Conservation (phyloP, 2,329 filamentous ascomycete species). For the Diaporthe sp. region DNA sequence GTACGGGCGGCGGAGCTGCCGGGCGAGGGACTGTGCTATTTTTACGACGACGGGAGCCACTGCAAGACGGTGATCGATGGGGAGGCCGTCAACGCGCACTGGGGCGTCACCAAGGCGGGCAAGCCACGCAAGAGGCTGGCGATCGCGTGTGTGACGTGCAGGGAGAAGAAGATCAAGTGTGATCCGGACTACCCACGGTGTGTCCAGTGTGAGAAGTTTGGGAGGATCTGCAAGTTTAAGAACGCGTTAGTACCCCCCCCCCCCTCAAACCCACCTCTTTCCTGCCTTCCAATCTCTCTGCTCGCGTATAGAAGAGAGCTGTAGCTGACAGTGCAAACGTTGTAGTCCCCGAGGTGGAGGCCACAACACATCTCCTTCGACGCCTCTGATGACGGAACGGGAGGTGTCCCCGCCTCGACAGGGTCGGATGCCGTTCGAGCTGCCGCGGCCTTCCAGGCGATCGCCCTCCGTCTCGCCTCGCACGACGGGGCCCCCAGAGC, state of each 20-base stretch:
- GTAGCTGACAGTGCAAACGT: constrained; percentile 22
- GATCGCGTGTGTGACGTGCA: constrained; percentile 92
- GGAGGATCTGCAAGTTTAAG: constrained; percentile 86
- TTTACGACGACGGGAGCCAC: constrained; percentile 87
- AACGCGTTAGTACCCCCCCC: constrained; percentile 80
- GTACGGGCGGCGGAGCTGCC: constrained; percentile 76
- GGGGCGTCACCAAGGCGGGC: constrained; percentile 94
- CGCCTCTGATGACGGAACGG: constrained; percentile 62
- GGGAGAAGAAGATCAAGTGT: constrained; percentile 98
- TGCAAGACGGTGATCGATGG: constrained; percentile 89
- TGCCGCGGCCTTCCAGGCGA: constrained; percentile 57
- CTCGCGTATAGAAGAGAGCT: constrained; percentile 41
- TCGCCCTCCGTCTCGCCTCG: constrained; percentile 65
- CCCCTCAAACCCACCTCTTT: background rate
- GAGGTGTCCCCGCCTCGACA: constrained; percentile 56
- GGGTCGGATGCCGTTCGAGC: constrained; percentile 50
- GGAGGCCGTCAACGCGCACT: constrained; percentile 88
- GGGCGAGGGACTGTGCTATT: constrained; percentile 85
- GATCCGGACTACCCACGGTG: constrained; percentile 91
- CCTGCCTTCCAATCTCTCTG: background rate
- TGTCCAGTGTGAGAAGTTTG: constrained; percentile 92
- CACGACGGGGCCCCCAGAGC: constrained; percentile 52
- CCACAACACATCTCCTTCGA: constrained; percentile 66
- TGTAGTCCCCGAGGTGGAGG: constrained; percentile 67
- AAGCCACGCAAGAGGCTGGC: constrained; percentile 93